These are phyloP conservation scores for Penicillium mononematosum DNA, from an alignment of 495 filamentous ascomycete species.

Conservation along the genomic window DNA sequence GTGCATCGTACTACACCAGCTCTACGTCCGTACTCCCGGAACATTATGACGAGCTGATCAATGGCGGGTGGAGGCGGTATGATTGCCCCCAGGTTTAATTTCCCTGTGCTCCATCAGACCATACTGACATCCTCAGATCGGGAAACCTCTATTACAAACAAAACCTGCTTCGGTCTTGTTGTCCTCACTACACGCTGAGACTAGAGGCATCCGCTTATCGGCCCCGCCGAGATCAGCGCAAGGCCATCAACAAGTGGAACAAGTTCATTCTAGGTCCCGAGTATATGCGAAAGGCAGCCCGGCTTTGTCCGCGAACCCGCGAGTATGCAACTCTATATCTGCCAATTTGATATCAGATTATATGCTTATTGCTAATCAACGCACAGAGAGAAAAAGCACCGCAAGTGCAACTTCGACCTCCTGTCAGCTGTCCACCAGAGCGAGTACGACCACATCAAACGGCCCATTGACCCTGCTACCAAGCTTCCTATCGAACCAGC, in stretches of 20 bases:
- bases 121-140: conserved; percentile 49
- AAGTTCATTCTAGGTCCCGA: conserved; percentile 74
- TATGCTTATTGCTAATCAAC: conserved; percentile 12
- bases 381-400: conserved; percentile 66
- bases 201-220: conserved; percentile 70
- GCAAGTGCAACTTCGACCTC: conserved; percentile 74
- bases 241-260: conserved; percentile 88
- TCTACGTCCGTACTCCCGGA: conserved; percentile 63
- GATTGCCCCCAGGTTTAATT: conserved; percentile 3
- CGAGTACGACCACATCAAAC: conserved; percentile 57
- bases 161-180: conserved; percentile 78
- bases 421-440: conserved; percentile 67
- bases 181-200: conserved; percentile 92
- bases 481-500: conserved; percentile 65
- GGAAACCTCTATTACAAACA: conserved; percentile 90
- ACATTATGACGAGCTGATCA: conserved; percentile 78
- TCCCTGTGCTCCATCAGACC: not conserved
- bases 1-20: conserved; percentile 78
- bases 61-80: conserved; percentile 88
- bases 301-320: conserved; percentile 71
- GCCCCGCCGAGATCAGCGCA: conserved; percentile 76
- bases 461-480: conserved; percentile 51
- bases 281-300: conserved; percentile 71
- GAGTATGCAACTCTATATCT: conserved; percentile 49
- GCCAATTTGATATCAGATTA: not conserved